Evolutionary conservation across 768 basidiomycete genomes (phyloP).

Genomic region (Amanita subjunquillea): DNA sequence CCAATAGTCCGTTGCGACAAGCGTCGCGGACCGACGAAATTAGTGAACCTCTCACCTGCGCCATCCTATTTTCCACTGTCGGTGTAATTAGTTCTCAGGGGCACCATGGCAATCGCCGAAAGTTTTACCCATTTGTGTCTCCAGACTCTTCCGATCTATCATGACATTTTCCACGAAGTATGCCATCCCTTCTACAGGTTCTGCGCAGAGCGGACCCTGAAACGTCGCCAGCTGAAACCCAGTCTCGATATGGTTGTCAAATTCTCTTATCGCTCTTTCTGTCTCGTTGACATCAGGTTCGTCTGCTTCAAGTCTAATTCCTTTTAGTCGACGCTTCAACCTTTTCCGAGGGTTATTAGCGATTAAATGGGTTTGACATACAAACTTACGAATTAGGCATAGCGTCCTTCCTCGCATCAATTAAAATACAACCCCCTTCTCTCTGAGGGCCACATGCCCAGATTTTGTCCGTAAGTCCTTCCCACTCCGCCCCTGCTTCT

Average conservation of each 20-base stretch:
- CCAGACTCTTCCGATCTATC: constrained; percentile 47
- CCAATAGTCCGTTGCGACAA: constrained; percentile 80
- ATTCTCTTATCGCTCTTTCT: constrained; percentile 30
- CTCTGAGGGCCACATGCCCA: constrained; percentile 92
- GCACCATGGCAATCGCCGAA: constrained; percentile 6
- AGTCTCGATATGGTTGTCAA: constrained; percentile 79
- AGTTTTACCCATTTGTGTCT: constrained; percentile 54
- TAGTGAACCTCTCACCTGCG: constrained; percentile 83
- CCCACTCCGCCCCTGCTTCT: constrained; percentile 82
- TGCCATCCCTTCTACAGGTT: constrained; percentile 88
- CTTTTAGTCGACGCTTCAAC: constrained; percentile 40
- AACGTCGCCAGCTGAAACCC: constrained; percentile 94
- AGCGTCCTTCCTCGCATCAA: constrained; percentile 54
- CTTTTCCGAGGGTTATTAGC: constrained; percentile 21
- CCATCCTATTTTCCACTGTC: constrained; percentile 66
- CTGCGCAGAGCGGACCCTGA: constrained; percentile 91
- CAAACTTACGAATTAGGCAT: constrained; percentile 45
- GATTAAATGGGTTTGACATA: constrained; percentile 1
- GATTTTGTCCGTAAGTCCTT: constrained; percentile 51
- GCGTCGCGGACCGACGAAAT: constrained; percentile 86
- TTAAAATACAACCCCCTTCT: constrained; percentile 76
- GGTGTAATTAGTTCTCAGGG: constrained; percentile 8
- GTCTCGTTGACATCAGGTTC: constrained; percentile 14
- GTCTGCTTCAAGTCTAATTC: constrained; percentile 19
- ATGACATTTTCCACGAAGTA: constrained; percentile 79